Conservation (phyloP, 768 basidiomycete genomes). For the Suillus occidentalis region DNA sequence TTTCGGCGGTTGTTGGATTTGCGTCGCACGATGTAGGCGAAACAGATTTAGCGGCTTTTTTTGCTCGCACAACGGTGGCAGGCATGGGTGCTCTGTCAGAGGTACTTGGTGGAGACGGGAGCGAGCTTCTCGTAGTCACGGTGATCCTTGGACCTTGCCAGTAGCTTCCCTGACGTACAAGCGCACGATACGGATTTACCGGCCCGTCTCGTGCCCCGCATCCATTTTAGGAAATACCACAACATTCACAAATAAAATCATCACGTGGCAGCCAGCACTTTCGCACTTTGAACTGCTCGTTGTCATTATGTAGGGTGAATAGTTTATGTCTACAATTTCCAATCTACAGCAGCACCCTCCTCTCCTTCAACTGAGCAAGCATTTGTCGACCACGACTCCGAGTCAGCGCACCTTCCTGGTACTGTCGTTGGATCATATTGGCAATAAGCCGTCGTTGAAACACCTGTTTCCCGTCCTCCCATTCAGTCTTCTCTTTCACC, state of each 20-base stretch:
- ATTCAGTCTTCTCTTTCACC: slow-evolving; percentile 44
- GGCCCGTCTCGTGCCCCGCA: slow-evolving; percentile 4
- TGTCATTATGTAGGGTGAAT: slow-evolving; percentile 5
- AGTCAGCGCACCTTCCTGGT: slow-evolving; percentile 27
- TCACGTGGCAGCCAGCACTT: no score
- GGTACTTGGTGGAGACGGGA: slow-evolving; percentile 26
- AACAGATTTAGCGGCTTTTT: slow-evolving; percentile 63
- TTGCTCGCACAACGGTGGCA: slow-evolving; percentile 49
- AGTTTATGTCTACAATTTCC: slow-evolving; percentile 11
- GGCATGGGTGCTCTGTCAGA: slow-evolving; percentile 46
- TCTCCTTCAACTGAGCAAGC: slow-evolving; percentile 19
- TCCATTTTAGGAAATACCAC: not conserved
- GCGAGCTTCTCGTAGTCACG: slow-evolving; percentile 9
- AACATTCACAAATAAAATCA: not conserved
- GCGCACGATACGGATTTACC: not conserved
- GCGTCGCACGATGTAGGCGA: slow-evolving; percentile 68
- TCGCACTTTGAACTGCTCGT: not conserved
- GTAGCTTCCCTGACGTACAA: not conserved
- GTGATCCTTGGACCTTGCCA: slow-evolving; percentile 7
- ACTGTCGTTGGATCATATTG: slow-evolving; percentile 31
- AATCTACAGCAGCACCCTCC: slow-evolving; percentile 15
- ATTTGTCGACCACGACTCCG: slow-evolving; percentile 17
- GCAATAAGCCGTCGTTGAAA: slow-evolving; percentile 44
- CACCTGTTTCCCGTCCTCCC: slow-evolving; percentile 48
- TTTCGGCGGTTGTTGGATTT: slow-evolving; percentile 54